These are phyloP conservation scores for Ramalina intermedia DNA, from an alignment of 495 filamentous ascomycete species.

Conservation along the genomic window DNA sequence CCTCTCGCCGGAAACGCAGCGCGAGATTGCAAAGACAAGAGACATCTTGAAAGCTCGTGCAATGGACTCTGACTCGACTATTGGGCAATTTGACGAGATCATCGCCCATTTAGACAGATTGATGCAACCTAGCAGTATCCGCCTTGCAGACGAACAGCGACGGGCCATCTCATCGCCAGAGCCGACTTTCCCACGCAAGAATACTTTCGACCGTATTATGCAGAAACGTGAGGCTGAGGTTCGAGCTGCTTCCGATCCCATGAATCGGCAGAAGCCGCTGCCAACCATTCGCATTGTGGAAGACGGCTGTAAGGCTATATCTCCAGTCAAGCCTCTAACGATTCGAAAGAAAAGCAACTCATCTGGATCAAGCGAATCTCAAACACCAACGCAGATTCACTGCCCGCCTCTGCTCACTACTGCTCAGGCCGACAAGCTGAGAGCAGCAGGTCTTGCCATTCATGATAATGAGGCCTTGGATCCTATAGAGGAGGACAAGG, in stretches of 20 bases:
- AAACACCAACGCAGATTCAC: not conserved
- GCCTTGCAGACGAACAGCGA: slow-evolving; percentile 20
- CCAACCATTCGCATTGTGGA: slow-evolving; percentile 35
- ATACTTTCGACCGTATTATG: slow-evolving; percentile 15
- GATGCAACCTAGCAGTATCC: slow-evolving; percentile 32
- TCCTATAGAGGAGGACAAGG: slow-evolving; percentile 16
- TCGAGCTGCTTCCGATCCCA: slow-evolving; percentile 13
- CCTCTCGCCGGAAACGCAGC: slow-evolving; percentile 32
- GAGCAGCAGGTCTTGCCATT: slow-evolving; percentile 5
- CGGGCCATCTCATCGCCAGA: slow-evolving; percentile 44
- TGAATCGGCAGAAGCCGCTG: not conserved
- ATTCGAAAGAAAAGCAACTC: slow-evolving; percentile 36
- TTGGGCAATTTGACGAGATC: slow-evolving; percentile 39
- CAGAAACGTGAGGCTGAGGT: slow-evolving; percentile 6
- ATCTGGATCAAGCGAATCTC: slow-evolving; percentile 11
- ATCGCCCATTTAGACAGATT: slow-evolving; percentile 49
- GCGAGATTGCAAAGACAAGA: slow-evolving; percentile 42
- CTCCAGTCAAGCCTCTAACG: slow-evolving; percentile 32
- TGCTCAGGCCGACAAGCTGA: not conserved
- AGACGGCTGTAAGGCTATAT: slow-evolving; percentile 11
- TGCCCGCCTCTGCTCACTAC: not conserved
- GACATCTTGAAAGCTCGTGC: slow-evolving; percentile 37
- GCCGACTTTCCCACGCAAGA: slow-evolving; percentile 13
- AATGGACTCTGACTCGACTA: slow-evolving; percentile 24
- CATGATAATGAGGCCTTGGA: slow-evolving; percentile 11